Conservation (phyloP, 495 filamentous ascomycete species). For the Evernia prunastri region DNA sequence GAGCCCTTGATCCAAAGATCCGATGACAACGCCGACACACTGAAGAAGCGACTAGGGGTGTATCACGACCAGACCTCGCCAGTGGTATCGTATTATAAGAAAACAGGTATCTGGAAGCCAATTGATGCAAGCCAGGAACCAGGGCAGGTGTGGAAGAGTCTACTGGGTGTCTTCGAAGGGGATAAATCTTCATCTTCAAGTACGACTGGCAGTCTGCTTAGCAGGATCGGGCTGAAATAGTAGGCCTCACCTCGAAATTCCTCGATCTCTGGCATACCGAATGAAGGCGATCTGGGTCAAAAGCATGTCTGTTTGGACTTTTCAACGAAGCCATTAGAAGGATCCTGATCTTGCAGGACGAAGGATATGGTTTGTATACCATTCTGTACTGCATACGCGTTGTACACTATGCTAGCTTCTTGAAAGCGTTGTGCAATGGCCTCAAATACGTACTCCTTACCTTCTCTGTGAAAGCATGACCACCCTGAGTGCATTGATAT, state of each 20-base stretch:
- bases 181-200: constrained; percentile 35
- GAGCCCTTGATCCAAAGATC: constrained; percentile 94
- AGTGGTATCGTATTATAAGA: constrained; percentile 92
- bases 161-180: constrained; percentile 78
- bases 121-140: constrained; percentile 97
- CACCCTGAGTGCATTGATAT: not conserved
- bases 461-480: not conserved
- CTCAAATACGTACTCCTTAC: not conserved
- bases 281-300: constrained; percentile 25
- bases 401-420: constrained; percentile 18
- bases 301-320: constrained; percentile 13
- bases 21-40: constrained; percentile 95
- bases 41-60: constrained; percentile 88
- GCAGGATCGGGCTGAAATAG: constrained; percentile 40
- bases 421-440: constrained; percentile 9
- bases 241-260: constrained; percentile 23
- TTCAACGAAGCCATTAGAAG: constrained; percentile 6
- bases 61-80: constrained; percentile 93
- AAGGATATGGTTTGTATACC: constrained; percentile 8
- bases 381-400: constrained; percentile 6
- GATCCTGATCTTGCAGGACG: not conserved
- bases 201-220: constrained; percentile 34
- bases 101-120: constrained; percentile 91
- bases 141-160: constrained; percentile 86
- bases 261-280: constrained; percentile 28